These are phyloP conservation scores for Cryptosporidium viatorum DNA, from an alignment of 169 alveolate species.

Conservation along the genomic window DNA sequence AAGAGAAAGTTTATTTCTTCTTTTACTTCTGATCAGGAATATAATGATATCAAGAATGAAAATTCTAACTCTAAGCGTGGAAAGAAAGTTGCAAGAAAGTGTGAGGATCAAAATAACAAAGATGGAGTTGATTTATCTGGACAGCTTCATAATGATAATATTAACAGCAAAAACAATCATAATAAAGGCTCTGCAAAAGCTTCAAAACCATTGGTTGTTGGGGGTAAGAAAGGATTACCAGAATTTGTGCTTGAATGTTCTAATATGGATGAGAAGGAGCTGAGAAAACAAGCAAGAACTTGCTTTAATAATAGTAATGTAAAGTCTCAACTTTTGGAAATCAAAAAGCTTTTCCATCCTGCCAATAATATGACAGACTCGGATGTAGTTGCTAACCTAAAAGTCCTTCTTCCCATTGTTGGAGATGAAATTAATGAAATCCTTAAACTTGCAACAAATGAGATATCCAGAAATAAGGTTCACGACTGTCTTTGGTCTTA, in stretches of 20 bases:
- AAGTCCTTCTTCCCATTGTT: conserved; percentile 54
- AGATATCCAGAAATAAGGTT: conserved; percentile 37
- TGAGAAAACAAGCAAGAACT: conserved; percentile 57
- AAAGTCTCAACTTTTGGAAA: conserved; percentile 38
- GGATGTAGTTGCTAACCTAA: conserved; percentile 62
- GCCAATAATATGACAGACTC: conserved; percentile 57
- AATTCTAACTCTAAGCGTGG: neutral
- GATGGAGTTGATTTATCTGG: neutral
- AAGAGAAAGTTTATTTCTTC: conserved; percentile 30
- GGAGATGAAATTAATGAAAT: conserved; percentile 70
- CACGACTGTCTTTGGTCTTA: conserved; percentile 60
- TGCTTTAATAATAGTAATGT: conserved; percentile 63
- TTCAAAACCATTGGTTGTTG: conserved; percentile 24
- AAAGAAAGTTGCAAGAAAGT: neutral
- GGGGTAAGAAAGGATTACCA: conserved; percentile 37
- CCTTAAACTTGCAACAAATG: conserved; percentile 46
- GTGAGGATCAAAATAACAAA: neutral
- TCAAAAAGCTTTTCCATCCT: conserved; percentile 53
- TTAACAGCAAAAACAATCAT: neutral
- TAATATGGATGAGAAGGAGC: conserved; percentile 38
- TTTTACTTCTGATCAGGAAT: conserved; percentile 39
- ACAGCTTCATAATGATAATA: neutral
- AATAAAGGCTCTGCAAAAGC: neutral
- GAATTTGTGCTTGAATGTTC: conserved; percentile 59
- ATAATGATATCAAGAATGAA: neutral